Evolutionary conservation across 331 rosid species (phyloP), one percentile per base, ranked within the genome.

Genomic region (Pyrus hybrid): DNA sequence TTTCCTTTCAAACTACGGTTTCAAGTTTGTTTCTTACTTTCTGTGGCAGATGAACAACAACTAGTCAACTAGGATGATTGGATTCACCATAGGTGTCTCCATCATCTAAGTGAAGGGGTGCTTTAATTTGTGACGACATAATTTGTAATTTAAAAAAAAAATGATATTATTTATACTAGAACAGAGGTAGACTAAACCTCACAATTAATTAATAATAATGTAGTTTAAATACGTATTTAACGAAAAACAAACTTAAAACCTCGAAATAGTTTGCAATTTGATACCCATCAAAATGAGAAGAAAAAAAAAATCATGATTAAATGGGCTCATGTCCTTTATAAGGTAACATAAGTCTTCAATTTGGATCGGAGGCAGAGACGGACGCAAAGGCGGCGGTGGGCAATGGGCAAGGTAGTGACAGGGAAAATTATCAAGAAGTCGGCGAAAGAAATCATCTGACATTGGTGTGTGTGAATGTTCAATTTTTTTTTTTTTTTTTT

Each of bases 401-500:
- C 37, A 33, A 33, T 1, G 37, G 37, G 37, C 2, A 33, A 1
- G 37, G 37, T 7, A 7, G 37, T 33, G 37, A 33, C 37, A 33
- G 37, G 9, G 37, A 33, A 33, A 33, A 33, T 33, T 33, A 33
- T 33, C 37, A 33, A 33, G 37, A 33, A 33, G 37, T 33, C 37
- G 37, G 37, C 2, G 37, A 7, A 33, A 33, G 37, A 33, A 33
- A 33, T 33, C 37, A 33, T 33, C 37, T 33, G 37, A 33, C 37
- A 33, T 33, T 33, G 9, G 37, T 33, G 37, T 7, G 37, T 1
- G 37, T 33, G 37, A n/a, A n/a, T 33, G 37, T 33, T n/a, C n/a
- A n/a, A 0, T 33, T 0, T 6, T 0, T 33, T 0, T 33, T 32
- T 1, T 6, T 32, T 32, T 32, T 0, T 32, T 6, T 1, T 32